Evolutionary conservation across 441 rosid species (phyloP).

Genomic region (Brassica hybrid): DNA sequence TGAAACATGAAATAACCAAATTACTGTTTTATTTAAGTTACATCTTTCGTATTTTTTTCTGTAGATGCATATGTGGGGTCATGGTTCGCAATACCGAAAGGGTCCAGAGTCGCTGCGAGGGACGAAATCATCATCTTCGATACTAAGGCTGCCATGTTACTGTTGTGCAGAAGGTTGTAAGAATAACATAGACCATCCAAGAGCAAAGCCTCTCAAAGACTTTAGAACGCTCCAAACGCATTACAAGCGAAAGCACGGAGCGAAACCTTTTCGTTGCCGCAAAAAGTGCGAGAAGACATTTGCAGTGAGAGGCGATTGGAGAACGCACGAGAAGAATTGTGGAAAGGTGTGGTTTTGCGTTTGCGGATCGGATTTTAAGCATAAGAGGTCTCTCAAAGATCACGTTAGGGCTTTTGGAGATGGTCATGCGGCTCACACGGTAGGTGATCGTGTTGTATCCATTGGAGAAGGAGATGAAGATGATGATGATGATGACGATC

Average conservation of each 20-base stretch:
- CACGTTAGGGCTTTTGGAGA: conserved; percentile 83
- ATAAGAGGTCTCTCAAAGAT: conserved; percentile 89
- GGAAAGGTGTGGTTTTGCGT: conserved; percentile 88
- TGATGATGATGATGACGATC: conserved; percentile 39
- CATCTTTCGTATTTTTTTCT: background rate
- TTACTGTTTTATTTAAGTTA: background rate
- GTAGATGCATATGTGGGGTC: conserved; percentile 99
- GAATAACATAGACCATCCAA: conserved; percentile 86
- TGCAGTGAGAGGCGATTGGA: conserved; percentile 92
- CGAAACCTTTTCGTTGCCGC: conserved; percentile 77
- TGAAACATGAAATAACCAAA: background rate
- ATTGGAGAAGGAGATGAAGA: conserved; percentile 50
- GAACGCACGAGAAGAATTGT: conserved; percentile 93
- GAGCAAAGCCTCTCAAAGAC: conserved; percentile 87
- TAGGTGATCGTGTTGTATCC: conserved; percentile 49
- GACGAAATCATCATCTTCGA: conserved; percentile 64
- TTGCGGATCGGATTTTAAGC: conserved; percentile 92
- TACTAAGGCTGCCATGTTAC: conserved; percentile 81
- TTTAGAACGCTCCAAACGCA: conserved; percentile 93
- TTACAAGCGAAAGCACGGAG: conserved; percentile 83
- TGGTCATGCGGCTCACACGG: conserved; percentile 73
- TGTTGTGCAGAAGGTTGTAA: conserved; percentile 88
- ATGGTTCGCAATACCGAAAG: conserved; percentile 85
- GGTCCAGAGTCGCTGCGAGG: conserved; percentile 91
- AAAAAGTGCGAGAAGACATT: conserved; percentile 73